These are phyloP conservation scores for Sphagnum fallax DNA, from an alignment of 228 moss, liverwort and hornwort genomes.

Conservation along the genomic window DNA sequence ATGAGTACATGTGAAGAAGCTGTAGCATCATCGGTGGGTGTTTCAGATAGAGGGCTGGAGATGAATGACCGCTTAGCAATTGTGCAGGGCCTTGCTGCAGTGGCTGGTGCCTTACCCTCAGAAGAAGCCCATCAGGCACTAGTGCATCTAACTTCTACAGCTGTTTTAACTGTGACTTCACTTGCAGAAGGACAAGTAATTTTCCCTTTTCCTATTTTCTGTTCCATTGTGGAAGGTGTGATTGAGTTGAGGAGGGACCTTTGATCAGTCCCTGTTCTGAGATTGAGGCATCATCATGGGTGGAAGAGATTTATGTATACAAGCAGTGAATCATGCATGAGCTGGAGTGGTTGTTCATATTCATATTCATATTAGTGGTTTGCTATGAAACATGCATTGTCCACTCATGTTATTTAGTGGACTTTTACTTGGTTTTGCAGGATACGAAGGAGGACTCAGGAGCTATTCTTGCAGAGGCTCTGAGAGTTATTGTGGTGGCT, in stretches of 20 bases:
- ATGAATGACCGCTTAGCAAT: constrained; percentile 31
- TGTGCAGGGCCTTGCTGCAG: constrained; percentile 40
- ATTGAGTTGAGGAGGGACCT: constrained; percentile 24
- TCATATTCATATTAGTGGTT: no score
- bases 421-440: constrained; percentile 6
- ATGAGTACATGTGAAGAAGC: constrained; percentile 43
- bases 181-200: constrained; percentile 33
- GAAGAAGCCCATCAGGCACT: constrained; percentile 29
- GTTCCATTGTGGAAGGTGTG: constrained; percentile 13
- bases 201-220: background rate
- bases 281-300: no score
- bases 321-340: no score
- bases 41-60: constrained; percentile 10
- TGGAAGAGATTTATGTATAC: no score
- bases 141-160: constrained; percentile 19
- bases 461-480: constrained; percentile 31
- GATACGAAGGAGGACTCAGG: constrained; percentile 28
- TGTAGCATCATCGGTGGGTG: constrained; percentile 16
- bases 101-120: constrained; percentile 40
- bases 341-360: no score
- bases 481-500: constrained; percentile 34
- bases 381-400: no score
- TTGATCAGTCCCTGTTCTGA: constrained; percentile 27
- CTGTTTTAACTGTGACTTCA: constrained; percentile 28
- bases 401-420: background rate